Conservation (phyloP, 1,284 basidiomycete species). For the Spongispora temasekensis region DNA sequence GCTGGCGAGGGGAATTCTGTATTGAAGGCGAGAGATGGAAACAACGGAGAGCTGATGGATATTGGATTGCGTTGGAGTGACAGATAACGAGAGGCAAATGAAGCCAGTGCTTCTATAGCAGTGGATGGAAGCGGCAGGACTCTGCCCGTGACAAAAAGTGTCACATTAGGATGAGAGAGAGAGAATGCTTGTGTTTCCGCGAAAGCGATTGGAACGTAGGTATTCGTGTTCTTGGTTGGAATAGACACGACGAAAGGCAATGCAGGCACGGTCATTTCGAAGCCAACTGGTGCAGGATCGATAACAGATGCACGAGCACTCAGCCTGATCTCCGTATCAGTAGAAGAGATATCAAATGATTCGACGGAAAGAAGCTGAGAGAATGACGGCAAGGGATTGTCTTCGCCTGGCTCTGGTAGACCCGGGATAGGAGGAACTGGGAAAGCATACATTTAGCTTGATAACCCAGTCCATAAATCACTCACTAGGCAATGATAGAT, state of each 20-base stretch:
- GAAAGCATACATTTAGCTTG: conserved; percentile 9
- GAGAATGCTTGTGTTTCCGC: conserved; percentile 55
- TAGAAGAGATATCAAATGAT: conserved; percentile 57
- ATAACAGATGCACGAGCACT: conserved; percentile 58
- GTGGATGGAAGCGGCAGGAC: conserved; percentile 55
- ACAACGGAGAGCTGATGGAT: conserved; percentile 52
- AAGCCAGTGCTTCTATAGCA: conserved; percentile 52
- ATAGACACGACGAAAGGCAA: conserved; percentile 65
- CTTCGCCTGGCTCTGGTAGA: conserved; percentile 58
- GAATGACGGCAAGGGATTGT: conserved; percentile 53
- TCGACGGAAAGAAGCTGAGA: conserved; percentile 60
- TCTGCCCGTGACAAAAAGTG: conserved; percentile 55
- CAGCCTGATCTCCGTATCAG: conserved; percentile 44
- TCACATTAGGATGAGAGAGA: conserved; percentile 68
- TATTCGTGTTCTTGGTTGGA: conserved; percentile 17
- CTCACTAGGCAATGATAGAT: conserved; percentile 55
- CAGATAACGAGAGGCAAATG: conserved; percentile 63
- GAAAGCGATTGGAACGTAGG: conserved; percentile 49
- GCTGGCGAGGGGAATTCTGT: conserved; percentile 63
- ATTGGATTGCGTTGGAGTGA: conserved; percentile 57
- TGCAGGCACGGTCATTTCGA: conserved; percentile 52
- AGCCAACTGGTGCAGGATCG: conserved; percentile 51
- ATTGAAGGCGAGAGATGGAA: conserved; percentile 49
- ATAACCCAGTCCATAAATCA: conserved; percentile 17
- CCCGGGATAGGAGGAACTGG: conserved; percentile 67